phyloP scores from a whole-genome alignment of 2,329 filamentous ascomycete genomes.

The Penicillium olsonii region DNA sequence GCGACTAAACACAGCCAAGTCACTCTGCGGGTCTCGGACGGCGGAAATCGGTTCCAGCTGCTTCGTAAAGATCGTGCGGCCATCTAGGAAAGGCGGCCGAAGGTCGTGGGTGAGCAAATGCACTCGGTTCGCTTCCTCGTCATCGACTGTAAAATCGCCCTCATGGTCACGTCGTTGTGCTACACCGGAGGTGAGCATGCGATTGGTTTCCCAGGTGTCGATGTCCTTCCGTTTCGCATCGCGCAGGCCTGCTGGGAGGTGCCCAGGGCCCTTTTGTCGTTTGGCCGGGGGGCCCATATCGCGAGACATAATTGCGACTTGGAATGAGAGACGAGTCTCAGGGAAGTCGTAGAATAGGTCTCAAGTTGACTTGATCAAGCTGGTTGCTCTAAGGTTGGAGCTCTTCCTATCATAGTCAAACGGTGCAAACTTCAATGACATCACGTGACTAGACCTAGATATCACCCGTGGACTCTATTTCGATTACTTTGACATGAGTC shows the following conservation, averaged over 20 bases:
- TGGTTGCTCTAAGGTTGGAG: neutral
- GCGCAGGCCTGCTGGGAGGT: conserved; percentile 38
- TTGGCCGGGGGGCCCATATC: conserved; percentile 41
- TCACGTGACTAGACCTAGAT: conserved; percentile 24
- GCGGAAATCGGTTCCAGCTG: conserved; percentile 94
- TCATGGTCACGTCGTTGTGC: conserved; percentile 84
- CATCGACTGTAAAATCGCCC: conserved; percentile 76
- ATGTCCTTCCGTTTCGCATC: conserved; percentile 80
- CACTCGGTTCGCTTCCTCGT: conserved; percentile 84
- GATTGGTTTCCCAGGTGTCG: conserved; percentile 97
- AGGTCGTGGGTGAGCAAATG: conserved; percentile 93
- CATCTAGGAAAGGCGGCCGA: conserved; percentile 90
- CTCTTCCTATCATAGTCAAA: conserved; percentile 24
- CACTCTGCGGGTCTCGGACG: conserved; percentile 89
- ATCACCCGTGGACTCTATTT: no score
- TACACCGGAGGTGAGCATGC: conserved; percentile 95
- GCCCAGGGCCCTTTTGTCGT: conserved; percentile 38
- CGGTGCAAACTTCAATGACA: conserved; percentile 29
- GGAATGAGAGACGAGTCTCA: neutral
- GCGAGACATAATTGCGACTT: conserved; percentile 31
- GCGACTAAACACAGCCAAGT: conserved; percentile 97
- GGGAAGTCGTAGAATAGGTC: neutral
- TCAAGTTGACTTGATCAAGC: no score
- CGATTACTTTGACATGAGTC: no score
- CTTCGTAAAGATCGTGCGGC: conserved; percentile 94